Percentiles rank a stretch among this genome's conserved stretches.
These are phyloP conservation scores for Ascosphaera pollenicola DNA, from an alignment of 2,329 filamentous ascomycete genomes.

Conservation along the genomic window DNA sequence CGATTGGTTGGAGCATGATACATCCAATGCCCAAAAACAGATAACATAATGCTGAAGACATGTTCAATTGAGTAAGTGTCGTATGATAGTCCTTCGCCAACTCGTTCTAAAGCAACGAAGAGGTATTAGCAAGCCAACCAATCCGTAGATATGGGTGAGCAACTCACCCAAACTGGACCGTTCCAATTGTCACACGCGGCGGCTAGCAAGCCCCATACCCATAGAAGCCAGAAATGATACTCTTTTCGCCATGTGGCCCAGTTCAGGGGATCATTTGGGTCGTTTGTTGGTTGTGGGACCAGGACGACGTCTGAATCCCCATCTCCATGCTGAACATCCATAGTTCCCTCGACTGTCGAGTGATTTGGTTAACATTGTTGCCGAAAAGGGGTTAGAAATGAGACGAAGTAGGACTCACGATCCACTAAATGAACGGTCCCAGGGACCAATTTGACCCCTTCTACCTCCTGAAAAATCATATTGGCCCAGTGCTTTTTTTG, in stretches of 20 bases:
- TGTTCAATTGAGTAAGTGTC: slow-evolving; percentile 3
- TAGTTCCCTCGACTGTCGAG: slow-evolving; percentile 4
- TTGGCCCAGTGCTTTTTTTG: too few species aligned
- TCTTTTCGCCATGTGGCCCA: slow-evolving; percentile 10
- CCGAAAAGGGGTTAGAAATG: neutral
- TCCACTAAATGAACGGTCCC: slow-evolving; percentile 6
- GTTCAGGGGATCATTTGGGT: slow-evolving; percentile 19
- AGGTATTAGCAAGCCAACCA: neutral
- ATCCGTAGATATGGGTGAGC: slow-evolving; percentile 13
- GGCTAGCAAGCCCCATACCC: slow-evolving; percentile 6
- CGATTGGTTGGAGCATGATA: slow-evolving; percentile 30
- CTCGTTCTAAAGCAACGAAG: slow-evolving; percentile 2
- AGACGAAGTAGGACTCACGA: slow-evolving; percentile 1
- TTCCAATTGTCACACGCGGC: slow-evolving; percentile 5
- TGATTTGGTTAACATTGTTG: neutral
- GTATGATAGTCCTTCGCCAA: slow-evolving; percentile 5
- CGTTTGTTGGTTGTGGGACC: slow-evolving; percentile 17
- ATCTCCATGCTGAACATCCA: slow-evolving; percentile 5
- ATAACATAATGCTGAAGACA: slow-evolving; percentile 12
- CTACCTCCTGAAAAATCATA: slow-evolving; percentile 5
- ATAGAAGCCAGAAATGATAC: slow-evolving; percentile 7
- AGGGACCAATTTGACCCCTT: slow-evolving; percentile 6
- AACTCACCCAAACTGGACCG: slow-evolving; percentile 5
- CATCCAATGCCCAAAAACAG: slow-evolving; percentile 29
- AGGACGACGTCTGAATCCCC: slow-evolving; percentile 10